Percentiles rank a stretch among this genome's conserved stretches.
Conservation (phyloP, 345 rosid genomes). For the Heritiera fomes region DNA sequence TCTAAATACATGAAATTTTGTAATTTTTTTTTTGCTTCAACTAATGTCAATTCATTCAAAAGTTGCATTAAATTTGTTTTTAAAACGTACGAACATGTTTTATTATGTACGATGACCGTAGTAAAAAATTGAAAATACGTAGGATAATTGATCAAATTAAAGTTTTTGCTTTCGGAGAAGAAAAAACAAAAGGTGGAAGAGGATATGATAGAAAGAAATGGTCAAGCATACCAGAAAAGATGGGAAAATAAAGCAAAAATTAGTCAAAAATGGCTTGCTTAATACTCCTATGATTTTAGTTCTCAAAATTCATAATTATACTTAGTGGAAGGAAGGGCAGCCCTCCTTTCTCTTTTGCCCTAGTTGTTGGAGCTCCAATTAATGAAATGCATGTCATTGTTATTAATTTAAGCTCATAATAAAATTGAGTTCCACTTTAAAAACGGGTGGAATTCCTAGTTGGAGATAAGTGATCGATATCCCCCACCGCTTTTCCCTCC, state of each 20-base stretch:
- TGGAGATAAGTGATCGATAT: constrained; percentile 14
- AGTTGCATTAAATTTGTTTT: no score
- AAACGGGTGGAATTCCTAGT: constrained; percentile 37
- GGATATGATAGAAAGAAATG: background rate
- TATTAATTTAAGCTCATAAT: background rate
- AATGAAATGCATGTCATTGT: background rate
- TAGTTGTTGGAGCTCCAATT: constrained; percentile 19
- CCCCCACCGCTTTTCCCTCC: background rate
- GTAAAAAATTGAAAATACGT: no score
- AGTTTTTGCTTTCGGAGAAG: no score
- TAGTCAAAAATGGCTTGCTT: constrained; percentile 27
- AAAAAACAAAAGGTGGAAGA: no score
- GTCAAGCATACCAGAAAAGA: background rate
- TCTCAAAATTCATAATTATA: constrained; percentile 6
- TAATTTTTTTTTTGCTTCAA: no score
- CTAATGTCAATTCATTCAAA: no score
- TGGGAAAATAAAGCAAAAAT: background rate
- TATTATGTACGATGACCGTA: no score
- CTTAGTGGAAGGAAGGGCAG: constrained; percentile 7
- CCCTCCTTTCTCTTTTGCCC: background rate
- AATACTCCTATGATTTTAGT: background rate
- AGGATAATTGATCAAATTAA: no score
- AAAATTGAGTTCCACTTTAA: constrained; percentile 30
- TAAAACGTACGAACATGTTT: no score
- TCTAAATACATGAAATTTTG: background rate